phyloP scores from a whole-genome alignment of 495 filamentous ascomycete genomes.

The Hypoxylon fragiforme region DNA sequence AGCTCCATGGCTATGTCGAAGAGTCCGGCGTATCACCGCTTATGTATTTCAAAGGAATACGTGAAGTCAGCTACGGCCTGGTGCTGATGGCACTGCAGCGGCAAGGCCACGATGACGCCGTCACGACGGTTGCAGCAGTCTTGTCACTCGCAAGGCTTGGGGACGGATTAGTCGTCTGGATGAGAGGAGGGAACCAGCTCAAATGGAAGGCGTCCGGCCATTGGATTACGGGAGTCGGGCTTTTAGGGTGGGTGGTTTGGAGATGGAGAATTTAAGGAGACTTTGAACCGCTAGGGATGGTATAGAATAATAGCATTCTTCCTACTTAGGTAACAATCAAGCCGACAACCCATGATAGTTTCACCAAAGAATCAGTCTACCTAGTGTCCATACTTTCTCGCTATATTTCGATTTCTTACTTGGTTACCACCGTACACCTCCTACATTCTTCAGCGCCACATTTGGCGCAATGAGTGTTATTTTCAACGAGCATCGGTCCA shows the following conservation, averaged over 20 bases:
- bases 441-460: too few species aligned
- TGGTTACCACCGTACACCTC: too few species aligned
- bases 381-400: too few species aligned
- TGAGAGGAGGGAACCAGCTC: conserved; percentile 10
- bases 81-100: conserved; percentile 8
- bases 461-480: not conserved
- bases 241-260: conserved; percentile 11
- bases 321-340: too few species aligned
- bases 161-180: conserved; percentile 22
- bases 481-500: not conserved
- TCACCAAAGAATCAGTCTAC: too few species aligned
- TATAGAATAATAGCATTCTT: not conserved
- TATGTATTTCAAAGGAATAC: conserved; percentile 27
- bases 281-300: not conserved
- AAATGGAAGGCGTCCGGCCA: conserved; percentile 13
- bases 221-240: conserved; percentile 18
- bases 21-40: conserved; percentile 20
- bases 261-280: conserved; percentile 2
- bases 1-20: too few species aligned
- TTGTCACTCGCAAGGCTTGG: conserved; percentile 18
- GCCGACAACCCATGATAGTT: too few species aligned
- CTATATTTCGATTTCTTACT: too few species aligned
- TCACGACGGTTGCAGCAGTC: conserved; percentile 17
- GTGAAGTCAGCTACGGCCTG: conserved; percentile 16
- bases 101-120: conserved; percentile 6